These are phyloP conservation scores for Tulasnella sp. DNA, from an alignment of 768 basidiomycete species.

Conservation along the genomic window DNA sequence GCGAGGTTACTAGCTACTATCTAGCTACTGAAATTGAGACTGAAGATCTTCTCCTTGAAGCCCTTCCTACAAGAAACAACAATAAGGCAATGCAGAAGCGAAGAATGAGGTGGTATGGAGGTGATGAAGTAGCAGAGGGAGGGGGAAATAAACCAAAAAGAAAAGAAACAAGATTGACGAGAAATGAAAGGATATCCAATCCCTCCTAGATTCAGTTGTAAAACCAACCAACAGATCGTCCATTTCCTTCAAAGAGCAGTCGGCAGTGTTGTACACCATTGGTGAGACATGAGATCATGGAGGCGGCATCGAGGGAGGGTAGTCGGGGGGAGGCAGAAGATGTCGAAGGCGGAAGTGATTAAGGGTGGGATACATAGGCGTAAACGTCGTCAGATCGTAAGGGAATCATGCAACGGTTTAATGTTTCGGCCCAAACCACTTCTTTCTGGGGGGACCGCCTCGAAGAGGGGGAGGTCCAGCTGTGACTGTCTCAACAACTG, in stretches of 20 bases:
- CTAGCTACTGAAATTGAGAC: background rate
- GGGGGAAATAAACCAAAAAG: background rate
- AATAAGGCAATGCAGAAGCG: background rate
- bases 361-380: background rate
- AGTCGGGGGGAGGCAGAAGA: background rate
- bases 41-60: background rate
- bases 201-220: slow-evolving; percentile 1
- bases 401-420: background rate
- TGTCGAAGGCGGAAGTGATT: background rate
- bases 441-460: background rate
- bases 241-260: background rate
- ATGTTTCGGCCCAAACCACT: background rate
- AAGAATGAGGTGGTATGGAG: background rate
- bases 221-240: background rate
- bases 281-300: no score
- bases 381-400: background rate
- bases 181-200: slow-evolving; percentile 1
- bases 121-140: background rate
- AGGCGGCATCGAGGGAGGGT: background rate
- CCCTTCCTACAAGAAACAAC: background rate
- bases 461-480: background rate
- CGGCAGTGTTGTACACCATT: background rate
- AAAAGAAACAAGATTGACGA: slow-evolving; percentile 2
- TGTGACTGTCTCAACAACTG: background rate
- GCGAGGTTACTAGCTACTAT: background rate